A percentile compares a stretch with the other conserved stretches of the same genome.
phyloP scores from a whole-genome alignment of 2,329 filamentous ascomycete genomes.

The Venturia pyrina region DNA sequence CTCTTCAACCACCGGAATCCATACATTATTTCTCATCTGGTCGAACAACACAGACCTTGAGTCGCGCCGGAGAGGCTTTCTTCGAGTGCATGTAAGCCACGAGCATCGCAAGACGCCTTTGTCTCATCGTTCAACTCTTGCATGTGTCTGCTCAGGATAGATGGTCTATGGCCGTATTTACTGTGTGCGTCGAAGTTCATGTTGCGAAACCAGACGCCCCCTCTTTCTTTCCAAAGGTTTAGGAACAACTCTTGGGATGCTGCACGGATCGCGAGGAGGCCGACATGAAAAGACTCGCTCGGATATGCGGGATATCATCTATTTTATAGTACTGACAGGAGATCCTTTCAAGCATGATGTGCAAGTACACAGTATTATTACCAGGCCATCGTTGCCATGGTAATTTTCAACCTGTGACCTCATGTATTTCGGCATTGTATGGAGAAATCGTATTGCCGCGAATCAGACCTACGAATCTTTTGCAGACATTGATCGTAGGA shows the following conservation, averaged over 20 bases:
- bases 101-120: neutral
- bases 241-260: neutral
- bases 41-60: neutral
- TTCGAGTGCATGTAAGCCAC: neutral
- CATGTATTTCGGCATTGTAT: neutral
- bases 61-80: neutral
- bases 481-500: neutral
- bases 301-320: neutral
- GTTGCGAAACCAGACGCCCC: neutral
- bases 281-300: neutral
- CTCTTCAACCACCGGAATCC: neutral
- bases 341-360: neutral
- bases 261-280: conserved; percentile 1
- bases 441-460: neutral
- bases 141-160: neutral
- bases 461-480: neutral
- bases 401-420: neutral
- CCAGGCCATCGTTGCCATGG: neutral
- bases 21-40: neutral
- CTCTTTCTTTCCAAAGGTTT: neutral
- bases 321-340: neutral
- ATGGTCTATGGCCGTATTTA: neutral
- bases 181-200: neutral
- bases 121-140: neutral
- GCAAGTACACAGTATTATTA: neutral